These are phyloP conservation scores for Cnidoscolus chayamansa DNA, from an alignment of 441 rosid genomes.

Conservation along the genomic window DNA sequence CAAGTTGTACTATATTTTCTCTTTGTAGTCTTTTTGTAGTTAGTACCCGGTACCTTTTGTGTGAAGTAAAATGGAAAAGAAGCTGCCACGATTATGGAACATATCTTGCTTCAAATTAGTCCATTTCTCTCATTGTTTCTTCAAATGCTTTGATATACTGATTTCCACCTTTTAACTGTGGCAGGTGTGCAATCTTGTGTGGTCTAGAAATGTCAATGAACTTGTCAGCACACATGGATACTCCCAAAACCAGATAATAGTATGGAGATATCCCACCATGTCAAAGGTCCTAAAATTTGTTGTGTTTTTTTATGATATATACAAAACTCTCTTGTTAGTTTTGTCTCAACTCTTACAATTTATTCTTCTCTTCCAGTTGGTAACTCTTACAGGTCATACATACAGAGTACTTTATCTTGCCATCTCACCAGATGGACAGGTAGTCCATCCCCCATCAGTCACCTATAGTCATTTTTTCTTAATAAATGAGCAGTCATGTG, in stretches of 20 bases:
- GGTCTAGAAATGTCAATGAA: constrained; percentile 95
- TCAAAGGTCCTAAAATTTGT: constrained; percentile 54
- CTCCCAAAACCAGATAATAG: constrained; percentile 92
- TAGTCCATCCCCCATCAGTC: constrained; percentile 15
- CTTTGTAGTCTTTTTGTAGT: neutral
- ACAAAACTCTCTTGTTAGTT: neutral
- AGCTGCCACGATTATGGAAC: neutral
- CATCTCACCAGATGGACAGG: constrained; percentile 97
- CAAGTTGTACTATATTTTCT: neutral
- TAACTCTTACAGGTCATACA: constrained; percentile 90
- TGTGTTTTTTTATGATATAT: neutral
- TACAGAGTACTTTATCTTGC: constrained; percentile 93
- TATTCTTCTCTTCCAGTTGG: constrained; percentile 55
- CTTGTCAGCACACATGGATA: constrained; percentile 96
- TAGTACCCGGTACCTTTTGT: neutral
- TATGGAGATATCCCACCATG: constrained; percentile 97
- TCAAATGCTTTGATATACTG: neutral
- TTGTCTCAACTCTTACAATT: neutral
- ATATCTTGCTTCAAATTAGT: neutral
- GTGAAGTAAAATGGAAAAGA: neutral
- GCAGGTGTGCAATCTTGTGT: constrained; percentile 91
- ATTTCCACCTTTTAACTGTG: constrained; percentile 10
- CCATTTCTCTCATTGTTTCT: neutral
- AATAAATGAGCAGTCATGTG: neutral
- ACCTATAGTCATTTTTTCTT: constrained; percentile 1